Evolutionary conservation across 1,284 basidiomycete genomes (phyloP).

Genomic region (Moesziomyces globuligerus): DNA sequence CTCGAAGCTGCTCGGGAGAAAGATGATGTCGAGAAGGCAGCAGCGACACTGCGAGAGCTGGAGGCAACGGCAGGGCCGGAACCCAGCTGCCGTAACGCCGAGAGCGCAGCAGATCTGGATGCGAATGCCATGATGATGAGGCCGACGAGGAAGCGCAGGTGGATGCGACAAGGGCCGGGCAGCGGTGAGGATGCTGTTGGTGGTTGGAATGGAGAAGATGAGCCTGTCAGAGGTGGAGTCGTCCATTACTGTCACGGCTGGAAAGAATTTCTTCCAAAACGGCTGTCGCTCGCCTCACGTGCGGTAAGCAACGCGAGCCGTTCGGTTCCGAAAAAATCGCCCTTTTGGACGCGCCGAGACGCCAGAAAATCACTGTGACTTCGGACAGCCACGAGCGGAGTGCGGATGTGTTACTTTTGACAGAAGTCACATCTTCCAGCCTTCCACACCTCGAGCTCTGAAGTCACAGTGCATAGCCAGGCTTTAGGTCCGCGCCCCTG

Average conservation of each 20-base stretch:
- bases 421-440: conserved; percentile 4
- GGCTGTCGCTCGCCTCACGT: conserved; percentile 15
- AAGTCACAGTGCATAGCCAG: conserved; percentile 1
- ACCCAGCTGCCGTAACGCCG: conserved; percentile 23
- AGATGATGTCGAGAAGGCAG: conserved; percentile 30
- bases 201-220: not conserved
- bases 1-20: conserved; percentile 21
- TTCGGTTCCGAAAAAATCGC: conserved; percentile 9
- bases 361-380: conserved; percentile 1
- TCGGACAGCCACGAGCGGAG: not conserved
- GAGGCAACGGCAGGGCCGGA: conserved; percentile 38
- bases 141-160: not conserved
- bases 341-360: conserved; percentile 7
- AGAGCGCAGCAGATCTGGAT: conserved; percentile 20
- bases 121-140: conserved; percentile 21
- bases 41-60: conserved; percentile 30
- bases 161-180: no score
- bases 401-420: conserved; percentile 22
- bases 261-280: conserved; percentile 21
- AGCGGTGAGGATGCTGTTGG: not conserved
- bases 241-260: not conserved
- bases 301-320: conserved; percentile 14
- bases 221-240: not conserved
- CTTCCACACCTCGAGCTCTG: conserved; percentile 16
- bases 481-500: no score